A percentile compares a stretch with the other conserved stretches of the same genome.
These are phyloP conservation scores for Daedaleopsis sinensis DNA, from an alignment of 768 basidiomycete species.

Conservation along the genomic window DNA sequence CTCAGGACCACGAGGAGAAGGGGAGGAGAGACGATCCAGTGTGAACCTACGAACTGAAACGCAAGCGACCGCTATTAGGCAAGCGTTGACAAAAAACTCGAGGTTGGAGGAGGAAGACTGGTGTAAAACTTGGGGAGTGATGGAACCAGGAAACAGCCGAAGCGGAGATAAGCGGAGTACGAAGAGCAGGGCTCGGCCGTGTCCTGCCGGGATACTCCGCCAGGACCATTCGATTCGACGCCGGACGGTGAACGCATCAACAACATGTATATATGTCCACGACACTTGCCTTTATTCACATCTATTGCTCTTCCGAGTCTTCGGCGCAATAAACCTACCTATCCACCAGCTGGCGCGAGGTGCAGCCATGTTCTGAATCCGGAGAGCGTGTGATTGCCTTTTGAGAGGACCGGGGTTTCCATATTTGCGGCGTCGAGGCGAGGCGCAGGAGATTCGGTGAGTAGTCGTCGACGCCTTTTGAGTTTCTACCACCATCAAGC, in stretches of 20 bases:
- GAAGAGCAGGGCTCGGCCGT: too few relatives aligned
- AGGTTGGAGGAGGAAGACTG: neutral
- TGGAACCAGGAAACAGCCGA: neutral
- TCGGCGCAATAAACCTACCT: neutral
- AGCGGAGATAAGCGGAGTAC: too few relatives aligned
- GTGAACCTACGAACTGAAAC: neutral
- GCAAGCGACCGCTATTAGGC: neutral
- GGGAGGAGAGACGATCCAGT: conserved; percentile 12
- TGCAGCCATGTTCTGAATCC: neutral
- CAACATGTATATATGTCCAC: too few relatives aligned
- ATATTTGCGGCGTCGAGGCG: neutral
- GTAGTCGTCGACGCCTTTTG: neutral
- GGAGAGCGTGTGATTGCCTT: conserved; percentile 11
- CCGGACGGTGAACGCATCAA: too few relatives aligned
- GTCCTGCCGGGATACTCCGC: too few relatives aligned
- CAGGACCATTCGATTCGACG: too few relatives aligned
- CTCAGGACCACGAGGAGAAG: neutral
- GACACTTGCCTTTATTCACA: too few relatives aligned
- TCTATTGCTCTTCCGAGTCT: too few relatives aligned
- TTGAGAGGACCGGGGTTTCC: conserved; percentile 1
- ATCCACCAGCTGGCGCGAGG: neutral
- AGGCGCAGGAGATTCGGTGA: neutral
- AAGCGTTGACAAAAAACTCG: neutral
- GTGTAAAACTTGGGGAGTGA: neutral
- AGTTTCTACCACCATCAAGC: neutral